Percentiles rank a stretch among this genome's conserved stretches.
Evolutionary conservation across 1,139 yeast genomes (phyloP).

Genomic region (Debaryomyces subglobosus): DNA sequence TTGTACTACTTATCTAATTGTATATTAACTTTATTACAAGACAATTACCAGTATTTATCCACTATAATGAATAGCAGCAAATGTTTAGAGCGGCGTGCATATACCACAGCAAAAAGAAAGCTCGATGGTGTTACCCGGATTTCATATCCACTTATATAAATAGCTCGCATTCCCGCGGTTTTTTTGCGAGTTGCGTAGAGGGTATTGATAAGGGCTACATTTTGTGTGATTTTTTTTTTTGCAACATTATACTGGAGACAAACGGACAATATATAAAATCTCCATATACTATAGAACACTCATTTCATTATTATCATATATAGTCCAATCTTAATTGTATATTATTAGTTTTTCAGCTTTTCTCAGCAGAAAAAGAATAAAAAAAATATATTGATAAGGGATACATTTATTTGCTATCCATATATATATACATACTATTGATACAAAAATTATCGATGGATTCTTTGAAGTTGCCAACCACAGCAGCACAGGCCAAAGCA

Average conservation of each 20-base stretch:
- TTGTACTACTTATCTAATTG: not conserved
- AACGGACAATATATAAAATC: constrained; percentile 4
- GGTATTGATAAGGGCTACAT: constrained; percentile 6
- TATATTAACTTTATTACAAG: not conserved
- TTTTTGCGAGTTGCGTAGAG: not conserved
- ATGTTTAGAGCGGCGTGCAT: not conserved
- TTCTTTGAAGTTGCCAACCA: constrained; percentile 73
- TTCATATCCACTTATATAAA: constrained; percentile 1
- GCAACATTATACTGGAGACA: constrained; percentile 9
- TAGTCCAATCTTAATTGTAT: constrained; percentile 8
- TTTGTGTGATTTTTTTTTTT: constrained; percentile 5
- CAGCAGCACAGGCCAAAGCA: constrained; percentile 80
- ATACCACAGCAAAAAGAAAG: not conserved
- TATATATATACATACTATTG: constrained; percentile 10
- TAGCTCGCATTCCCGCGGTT: constrained; percentile 1
- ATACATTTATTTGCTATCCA: constrained; percentile 51
- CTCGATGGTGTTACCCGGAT: constrained; percentile 10
- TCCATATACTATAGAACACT: constrained; percentile 5
- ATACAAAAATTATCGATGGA: constrained; percentile 49
- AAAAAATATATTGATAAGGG: constrained; percentile 24
- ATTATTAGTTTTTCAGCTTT: constrained; percentile 6
- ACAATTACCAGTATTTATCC: not conserved
- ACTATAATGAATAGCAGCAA: not conserved
- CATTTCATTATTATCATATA: constrained; percentile 7
- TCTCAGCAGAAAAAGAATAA: not conserved